Base-by-base conservation (phyloP, 148 eudicot species). In the Rheum nobile region DNA sequence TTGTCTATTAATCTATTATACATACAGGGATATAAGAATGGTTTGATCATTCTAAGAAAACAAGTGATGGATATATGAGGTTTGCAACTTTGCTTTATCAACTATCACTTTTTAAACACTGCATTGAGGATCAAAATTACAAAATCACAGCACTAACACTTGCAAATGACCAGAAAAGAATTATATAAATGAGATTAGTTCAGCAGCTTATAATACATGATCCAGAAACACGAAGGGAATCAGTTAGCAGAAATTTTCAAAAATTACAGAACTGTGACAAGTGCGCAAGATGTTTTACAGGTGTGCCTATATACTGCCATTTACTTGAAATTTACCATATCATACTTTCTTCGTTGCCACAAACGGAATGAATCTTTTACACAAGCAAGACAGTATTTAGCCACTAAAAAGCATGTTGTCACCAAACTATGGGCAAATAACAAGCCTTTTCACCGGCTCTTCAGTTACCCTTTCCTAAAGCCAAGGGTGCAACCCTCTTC, bases 401-500 rank as follows among this genome's bases (percentile, higher is more conserved):
- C 17, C 70, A 65, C 38, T 32, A 65, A 17, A n/a, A 32, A 17
- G 39, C 70, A 65, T 17, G 10, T 32, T 34, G 41, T 16, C n/a
- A 65, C 38, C 39, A 65, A 65, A 65, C 70, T 32, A 32, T 65
- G 22, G 39, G 39, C 70, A 65, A 34, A 31, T 32, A 32, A 13
- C 35, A 61, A 28, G 6, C 35, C 28, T 14, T 35, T 61, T 13
- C 2, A 34, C 39, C 70, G 17, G 39, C 39, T 31, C 7, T 65
- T 65, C 70, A 65, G 70, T 65, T 32, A 32, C 41, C 41, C 22
- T 65, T 65, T 34, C 39, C 70, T 65, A 65, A 65, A 34, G 70
- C 70, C 70, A 65, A 65, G 70, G 70, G 41, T 54, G 87, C 83
- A 35, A 79, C 88, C 48, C 41, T 80, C 78, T 91, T 95, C 72